Evolutionary conservation across 208 protist species (phyloP), one percentile per base, ranked within the genome.

Genomic region (Naegleria gruberi): DNA sequence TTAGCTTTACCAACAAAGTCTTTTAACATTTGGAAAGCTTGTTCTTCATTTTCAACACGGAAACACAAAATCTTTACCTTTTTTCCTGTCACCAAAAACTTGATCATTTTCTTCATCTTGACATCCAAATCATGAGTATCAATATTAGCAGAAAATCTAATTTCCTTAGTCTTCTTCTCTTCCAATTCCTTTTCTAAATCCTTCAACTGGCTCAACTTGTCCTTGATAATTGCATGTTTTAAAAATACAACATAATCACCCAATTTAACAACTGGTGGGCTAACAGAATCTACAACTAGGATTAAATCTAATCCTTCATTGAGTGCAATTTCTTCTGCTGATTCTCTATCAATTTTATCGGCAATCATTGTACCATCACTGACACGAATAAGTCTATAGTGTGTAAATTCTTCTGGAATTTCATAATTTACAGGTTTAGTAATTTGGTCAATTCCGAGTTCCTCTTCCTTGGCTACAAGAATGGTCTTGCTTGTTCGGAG

Each of bases 111-210:
- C 30, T 30, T 37, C 17, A 37, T 77, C 30, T 77, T 77, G 30
- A 37, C 30, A 8, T 77, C 30, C 30, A 77, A 77, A 77, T 77
- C 65, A 77, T 77, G 17, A 7, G 7, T 26, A 8, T 77, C 65
- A 37, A 77, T 77, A 77, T 5, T n/a, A 37, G 26, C 65, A 37
- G 30, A 37, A 77, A 77, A 77, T 77, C 30, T 77, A 77, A 77
- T 77, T 77, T 77, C 65, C 65, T 77, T 77, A 8, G n/a, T 37
- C n/a, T 77, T 77, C 65, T 77, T 77, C 34, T 77, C 65, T 77
- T 77, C 65, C 17, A 77, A 30, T 77, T 77, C 26, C 34, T 77
- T 77, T 37, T 77, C 65, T 8, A 77, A 77, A 12, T 77, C 65
- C 8, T 77, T 77, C 34, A 77, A 77, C 26, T 37, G 26, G 6